Evolutionary conservation across 2,329 filamentous ascomycete genomes (phyloP), one percentile per base, ranked within the genome.

Genomic region (Cladosporium colombiae): DNA sequence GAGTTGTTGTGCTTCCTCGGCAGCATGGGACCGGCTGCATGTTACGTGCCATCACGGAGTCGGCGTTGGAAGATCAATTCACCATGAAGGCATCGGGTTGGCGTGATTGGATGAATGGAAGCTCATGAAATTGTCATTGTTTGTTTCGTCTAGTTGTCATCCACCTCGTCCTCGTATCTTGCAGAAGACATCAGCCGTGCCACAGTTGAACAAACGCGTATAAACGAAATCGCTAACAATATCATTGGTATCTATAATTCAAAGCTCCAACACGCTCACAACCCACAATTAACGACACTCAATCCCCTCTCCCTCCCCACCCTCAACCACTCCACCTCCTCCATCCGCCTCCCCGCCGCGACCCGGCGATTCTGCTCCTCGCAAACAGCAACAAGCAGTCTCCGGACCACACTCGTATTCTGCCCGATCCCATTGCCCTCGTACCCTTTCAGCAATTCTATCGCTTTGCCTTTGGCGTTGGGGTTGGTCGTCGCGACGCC

Each of bases 231-330:
- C 37, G 37, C 14, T 44, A 44, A 3, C 3, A n/a, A 46, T 21
- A 13, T 46, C 7, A 21, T 46, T 46, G n/a, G n/a, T 46, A 21
- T 46, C 40, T 46, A 21, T 46, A 8, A 21, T 5, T 13, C 40
- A 44, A 44, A n/a, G 37, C 18, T 10, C 16, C 40, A 46, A 18
- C n/a, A 21, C 7, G 27, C 40, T 63, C 61, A 63, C 69, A 84
- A 75, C 29, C 82, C 81, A 75, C 83, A 85, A 71, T 83, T 83
- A 3, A 85, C 82, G 63, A 86, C 77, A 61, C 79, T 77, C 69
- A 84, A 69, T 6, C 80, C 80, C 64, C 78, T 76, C 64, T 80
- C 77, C 53, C 76, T 74, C 73, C 85, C 80, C 21, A 85, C 70
- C 29, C 80, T 77, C 27, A 82, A 71, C 84, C 84, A 86, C 67